Evolutionary conservation across 805 yeast genomes (phyloP).

Genomic region (Zygoascus ofunaensis): DNA sequence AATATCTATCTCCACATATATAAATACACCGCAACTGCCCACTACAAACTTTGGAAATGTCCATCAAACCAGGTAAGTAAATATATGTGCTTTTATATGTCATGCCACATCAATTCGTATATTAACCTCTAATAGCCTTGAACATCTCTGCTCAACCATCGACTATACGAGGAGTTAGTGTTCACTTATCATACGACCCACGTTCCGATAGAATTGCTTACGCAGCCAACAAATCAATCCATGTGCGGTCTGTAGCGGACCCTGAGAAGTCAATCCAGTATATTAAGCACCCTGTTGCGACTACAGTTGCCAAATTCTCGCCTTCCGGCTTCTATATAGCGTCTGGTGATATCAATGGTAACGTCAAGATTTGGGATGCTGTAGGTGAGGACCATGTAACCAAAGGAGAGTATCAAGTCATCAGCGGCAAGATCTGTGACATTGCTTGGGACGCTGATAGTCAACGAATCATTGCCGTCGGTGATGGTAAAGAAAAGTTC

Average conservation of each 20-base stretch:
- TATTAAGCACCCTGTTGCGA: conserved; percentile 56
- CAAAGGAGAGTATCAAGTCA: conserved; percentile 73
- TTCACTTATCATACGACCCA: conserved; percentile 67
- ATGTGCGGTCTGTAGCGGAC: conserved; percentile 54
- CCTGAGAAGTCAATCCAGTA: conserved; percentile 54
- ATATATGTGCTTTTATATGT: neutral
- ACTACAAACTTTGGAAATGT: conserved; percentile 8
- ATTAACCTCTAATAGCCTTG: conserved; percentile 17
- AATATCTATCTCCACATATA: too few species aligned
- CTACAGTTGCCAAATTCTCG: conserved; percentile 78
- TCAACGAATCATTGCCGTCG: conserved; percentile 82
- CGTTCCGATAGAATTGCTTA: conserved; percentile 66
- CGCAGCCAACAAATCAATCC: conserved; percentile 70
- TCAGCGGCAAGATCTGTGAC: conserved; percentile 73
- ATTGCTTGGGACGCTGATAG: conserved; percentile 90
- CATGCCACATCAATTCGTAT: too few species aligned
- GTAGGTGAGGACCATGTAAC: conserved; percentile 45
- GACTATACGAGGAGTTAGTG: conserved; percentile 61
- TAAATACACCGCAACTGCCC: too few species aligned
- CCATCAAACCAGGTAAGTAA: conserved; percentile 9
- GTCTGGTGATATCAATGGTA: conserved; percentile 87
- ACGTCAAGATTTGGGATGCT: conserved; percentile 78
- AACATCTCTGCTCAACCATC: conserved; percentile 71
- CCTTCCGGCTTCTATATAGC: conserved; percentile 89
- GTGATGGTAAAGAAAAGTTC: conserved; percentile 82